phyloP scores from a whole-genome alignment of 495 filamentous ascomycete genomes.

The Opeltia flavorubescens region DNA sequence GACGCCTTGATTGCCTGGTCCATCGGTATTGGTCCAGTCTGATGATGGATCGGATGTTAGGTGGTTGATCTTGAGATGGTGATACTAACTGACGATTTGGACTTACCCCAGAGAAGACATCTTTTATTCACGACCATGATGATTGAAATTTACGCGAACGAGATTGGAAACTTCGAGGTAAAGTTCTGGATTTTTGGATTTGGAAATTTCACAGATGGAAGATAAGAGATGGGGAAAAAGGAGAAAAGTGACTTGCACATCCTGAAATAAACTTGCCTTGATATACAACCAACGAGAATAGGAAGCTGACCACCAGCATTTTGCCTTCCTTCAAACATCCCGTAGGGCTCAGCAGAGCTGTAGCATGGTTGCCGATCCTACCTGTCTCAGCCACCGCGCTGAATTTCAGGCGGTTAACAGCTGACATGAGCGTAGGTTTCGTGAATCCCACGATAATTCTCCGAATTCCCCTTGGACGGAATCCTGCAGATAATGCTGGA shows the following conservation, averaged over 20 bases:
- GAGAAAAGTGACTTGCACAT: not conserved
- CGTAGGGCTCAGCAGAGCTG: no score
- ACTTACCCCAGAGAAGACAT: conserved; percentile 27
- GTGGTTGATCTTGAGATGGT: not conserved
- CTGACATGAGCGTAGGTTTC: not conserved
- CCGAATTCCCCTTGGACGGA: no score
- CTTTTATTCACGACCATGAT: conserved; percentile 22
- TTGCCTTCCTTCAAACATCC: not conserved
- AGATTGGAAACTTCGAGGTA: no score
- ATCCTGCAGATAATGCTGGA: no score
- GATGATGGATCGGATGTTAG: not conserved
- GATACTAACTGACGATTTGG: no score
- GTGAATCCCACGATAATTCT: not conserved
- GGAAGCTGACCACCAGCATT: not conserved
- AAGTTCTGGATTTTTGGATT: no score
- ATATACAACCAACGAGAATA: not conserved
- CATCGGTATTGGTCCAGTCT: conserved; percentile 28
- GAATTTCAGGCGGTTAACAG: not conserved
- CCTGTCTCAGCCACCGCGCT: not conserved
- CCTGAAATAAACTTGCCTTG: not conserved
- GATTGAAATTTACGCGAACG: not conserved
- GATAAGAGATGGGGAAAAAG: not conserved
- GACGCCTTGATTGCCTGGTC: conserved; percentile 16
- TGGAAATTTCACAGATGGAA: not conserved
- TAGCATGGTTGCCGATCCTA: not conserved